phyloP scores from a whole-genome alignment of 306 rosid species.

The Argentina anserina region DNA sequence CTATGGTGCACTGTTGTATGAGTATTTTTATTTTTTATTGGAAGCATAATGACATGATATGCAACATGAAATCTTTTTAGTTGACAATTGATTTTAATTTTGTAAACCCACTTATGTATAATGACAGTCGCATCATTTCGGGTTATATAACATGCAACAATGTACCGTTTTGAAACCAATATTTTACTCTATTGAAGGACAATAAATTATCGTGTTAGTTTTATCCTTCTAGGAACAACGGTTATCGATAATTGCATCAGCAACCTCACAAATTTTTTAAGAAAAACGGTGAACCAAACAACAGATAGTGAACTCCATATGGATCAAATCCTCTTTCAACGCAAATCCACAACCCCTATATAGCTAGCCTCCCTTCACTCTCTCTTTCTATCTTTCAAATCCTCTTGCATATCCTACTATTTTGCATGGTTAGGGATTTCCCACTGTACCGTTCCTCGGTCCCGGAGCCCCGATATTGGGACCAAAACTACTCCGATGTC shows the following conservation, averaged over 20 bases:
- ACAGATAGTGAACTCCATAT: conserved; percentile 14
- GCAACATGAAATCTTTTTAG: too few species aligned
- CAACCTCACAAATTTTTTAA: background rate
- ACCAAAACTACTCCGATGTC: conserved; percentile 3
- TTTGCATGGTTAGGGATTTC: conserved; percentile 53
- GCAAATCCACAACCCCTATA: conserved; percentile 43
- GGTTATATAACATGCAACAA: too few species aligned
- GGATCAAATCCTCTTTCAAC: conserved; percentile 42
- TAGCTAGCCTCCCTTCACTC: background rate
- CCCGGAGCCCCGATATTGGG: conserved; percentile 17
- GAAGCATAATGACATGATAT: too few species aligned
- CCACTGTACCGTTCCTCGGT: conserved; percentile 22
- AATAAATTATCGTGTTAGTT: too few species aligned
- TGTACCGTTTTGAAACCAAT: background rate
- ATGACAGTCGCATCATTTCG: too few species aligned
- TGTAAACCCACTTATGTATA: too few species aligned
- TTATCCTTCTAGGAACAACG: background rate
- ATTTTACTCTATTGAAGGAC: too few species aligned
- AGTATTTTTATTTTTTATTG: too few species aligned
- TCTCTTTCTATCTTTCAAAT: conserved; percentile 7
- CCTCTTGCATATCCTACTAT: background rate
- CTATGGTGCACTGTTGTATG: too few species aligned
- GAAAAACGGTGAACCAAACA: conserved; percentile 26
- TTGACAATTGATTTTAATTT: too few species aligned
- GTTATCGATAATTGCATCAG: background rate